These are phyloP conservation scores for Coemansia guatemalensis DNA, from an alignment of 192 early-diverging fungal genomes.

Conservation along the genomic window DNA sequence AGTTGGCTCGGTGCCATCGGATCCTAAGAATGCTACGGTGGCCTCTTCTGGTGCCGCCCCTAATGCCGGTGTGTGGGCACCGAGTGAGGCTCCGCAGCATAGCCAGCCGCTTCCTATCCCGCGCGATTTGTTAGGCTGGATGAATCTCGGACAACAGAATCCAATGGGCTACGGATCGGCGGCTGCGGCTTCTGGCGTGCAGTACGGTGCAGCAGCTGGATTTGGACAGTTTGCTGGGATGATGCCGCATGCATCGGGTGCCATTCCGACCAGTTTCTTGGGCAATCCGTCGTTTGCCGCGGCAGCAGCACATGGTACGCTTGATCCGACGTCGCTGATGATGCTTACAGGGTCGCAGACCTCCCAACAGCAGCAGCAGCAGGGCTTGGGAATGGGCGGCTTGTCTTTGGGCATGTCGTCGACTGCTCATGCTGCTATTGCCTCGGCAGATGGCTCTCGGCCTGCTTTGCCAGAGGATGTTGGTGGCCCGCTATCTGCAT, in stretches of 20 bases:
- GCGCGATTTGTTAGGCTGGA: not conserved
- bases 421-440: not conserved
- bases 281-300: slow-evolving; percentile 6
- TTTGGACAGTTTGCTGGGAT: slow-evolving; percentile 21
- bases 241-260: slow-evolving; percentile 14
- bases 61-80: not conserved
- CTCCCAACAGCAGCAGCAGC: slow-evolving; percentile 11
- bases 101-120: not conserved
- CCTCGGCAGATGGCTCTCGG: not conserved
- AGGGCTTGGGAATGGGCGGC: slow-evolving; percentile 5
- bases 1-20: not conserved
- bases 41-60: not conserved
- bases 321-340: slow-evolving; percentile 21
- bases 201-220: slow-evolving; percentile 5
- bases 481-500: not conserved
- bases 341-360: slow-evolving; percentile 12
- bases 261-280: slow-evolving; percentile 10
- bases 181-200: not conserved
- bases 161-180: slow-evolving; percentile 13
- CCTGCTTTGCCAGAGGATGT: not conserved
- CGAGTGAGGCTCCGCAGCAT: not conserved
- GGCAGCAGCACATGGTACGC: not conserved
- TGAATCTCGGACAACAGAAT: slow-evolving; percentile 8
- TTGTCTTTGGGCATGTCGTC: slow-evolving; percentile 10
- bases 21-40: not conserved